Evolutionary conservation across 2,329 filamentous ascomycete species (phyloP).

Genomic region (Stenocarpella maydis): DNA sequence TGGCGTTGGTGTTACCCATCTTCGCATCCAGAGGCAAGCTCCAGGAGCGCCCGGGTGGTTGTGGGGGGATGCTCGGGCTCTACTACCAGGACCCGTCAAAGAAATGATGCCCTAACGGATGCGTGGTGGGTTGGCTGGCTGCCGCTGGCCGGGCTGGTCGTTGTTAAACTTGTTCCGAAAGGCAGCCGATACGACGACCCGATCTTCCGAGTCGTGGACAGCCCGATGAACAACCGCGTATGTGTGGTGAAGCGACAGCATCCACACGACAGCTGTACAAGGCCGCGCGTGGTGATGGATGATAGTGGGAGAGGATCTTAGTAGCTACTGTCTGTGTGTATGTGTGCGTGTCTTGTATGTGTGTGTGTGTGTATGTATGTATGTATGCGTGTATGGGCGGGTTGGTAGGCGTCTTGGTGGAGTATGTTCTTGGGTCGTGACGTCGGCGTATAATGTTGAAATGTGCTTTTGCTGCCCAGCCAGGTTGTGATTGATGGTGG

Average conservation of each 20-base stretch:
- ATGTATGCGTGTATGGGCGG: too few relatives aligned
- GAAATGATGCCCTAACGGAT: neutral
- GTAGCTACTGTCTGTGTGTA: slow-evolving; percentile 2
- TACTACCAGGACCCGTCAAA: neutral
- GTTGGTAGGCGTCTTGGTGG: neutral
- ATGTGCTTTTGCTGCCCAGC: neutral
- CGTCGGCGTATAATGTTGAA: slow-evolving; percentile 2
- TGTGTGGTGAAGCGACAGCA: neutral
- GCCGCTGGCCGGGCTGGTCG: neutral
- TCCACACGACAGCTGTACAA: slow-evolving; percentile 12
- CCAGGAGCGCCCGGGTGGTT: slow-evolving; percentile 22
- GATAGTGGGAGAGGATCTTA: neutral
- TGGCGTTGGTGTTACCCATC: slow-evolving; percentile 49
- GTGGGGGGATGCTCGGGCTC: neutral
- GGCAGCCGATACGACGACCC: slow-evolving; percentile 4
- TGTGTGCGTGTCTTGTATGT: too few relatives aligned
- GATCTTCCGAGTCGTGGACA: neutral
- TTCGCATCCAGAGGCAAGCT: slow-evolving; percentile 12
- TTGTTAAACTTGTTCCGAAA: neutral
- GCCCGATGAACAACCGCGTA: neutral
- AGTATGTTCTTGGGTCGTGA: slow-evolving; percentile 20
- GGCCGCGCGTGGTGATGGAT: neutral
- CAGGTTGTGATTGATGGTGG: slow-evolving; percentile 10
- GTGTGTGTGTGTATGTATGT: too few relatives aligned
- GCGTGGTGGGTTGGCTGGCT: neutral